Conservation (phyloP, 345 rosid species). For the Toxicodendron radicans region DNA sequence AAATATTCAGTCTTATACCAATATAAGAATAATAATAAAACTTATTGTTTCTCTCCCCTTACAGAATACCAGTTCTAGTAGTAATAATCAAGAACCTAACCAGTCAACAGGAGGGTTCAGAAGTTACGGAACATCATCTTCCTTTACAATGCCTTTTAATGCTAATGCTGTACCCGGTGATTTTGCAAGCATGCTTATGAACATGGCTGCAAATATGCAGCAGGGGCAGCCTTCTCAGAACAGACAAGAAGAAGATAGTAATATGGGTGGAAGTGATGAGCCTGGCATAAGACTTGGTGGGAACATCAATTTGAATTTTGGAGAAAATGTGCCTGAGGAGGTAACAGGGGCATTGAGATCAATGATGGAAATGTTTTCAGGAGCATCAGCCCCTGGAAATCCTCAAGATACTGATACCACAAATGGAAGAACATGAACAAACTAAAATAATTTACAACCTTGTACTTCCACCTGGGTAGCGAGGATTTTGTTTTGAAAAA, state of each 20-base stretch:
- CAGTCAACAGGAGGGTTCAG: slow-evolving; percentile 31
- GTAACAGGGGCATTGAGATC: slow-evolving; percentile 61
- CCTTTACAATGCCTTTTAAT: slow-evolving; percentile 38
- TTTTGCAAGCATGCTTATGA: slow-evolving; percentile 40
- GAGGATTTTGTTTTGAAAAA: background rate
- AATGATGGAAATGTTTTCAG: slow-evolving; percentile 71
- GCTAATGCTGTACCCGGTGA: slow-evolving; percentile 26
- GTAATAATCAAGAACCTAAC: slow-evolving; percentile 30
- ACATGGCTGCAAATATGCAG: slow-evolving; percentile 32
- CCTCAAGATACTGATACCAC: slow-evolving; percentile 37
- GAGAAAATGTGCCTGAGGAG: slow-evolving; percentile 50
- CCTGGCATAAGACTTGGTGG: slow-evolving; percentile 45
- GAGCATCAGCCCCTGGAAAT: slow-evolving; percentile 44
- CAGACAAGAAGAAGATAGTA: slow-evolving; percentile 32
- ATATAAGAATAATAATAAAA: background rate
- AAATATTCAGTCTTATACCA: no score
- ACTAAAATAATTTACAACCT: slow-evolving; percentile 6
- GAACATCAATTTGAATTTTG: slow-evolving; percentile 41
- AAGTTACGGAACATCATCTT: slow-evolving; percentile 30
- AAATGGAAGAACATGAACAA: slow-evolving; percentile 42
- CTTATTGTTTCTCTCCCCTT: background rate
- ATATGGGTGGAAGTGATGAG: slow-evolving; percentile 27
- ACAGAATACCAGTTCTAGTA: slow-evolving; percentile 35
- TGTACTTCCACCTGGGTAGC: background rate
- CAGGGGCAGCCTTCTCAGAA: slow-evolving; percentile 39